phyloP scores from a whole-genome alignment of 108 stramenopile genomes.

The Nitzschia palea region DNA sequence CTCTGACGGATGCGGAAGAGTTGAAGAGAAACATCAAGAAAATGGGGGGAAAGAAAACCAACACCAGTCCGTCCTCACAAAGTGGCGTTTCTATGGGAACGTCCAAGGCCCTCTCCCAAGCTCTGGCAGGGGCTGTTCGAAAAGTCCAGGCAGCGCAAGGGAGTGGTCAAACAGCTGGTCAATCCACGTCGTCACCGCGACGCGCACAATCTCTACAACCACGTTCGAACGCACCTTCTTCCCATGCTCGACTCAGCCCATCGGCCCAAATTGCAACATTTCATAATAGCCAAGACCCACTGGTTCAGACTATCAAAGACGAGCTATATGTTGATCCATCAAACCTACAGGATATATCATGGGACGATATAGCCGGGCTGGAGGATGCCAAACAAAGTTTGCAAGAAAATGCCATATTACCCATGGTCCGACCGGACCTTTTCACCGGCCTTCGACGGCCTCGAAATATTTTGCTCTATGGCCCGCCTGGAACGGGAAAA shows the following conservation, averaged over 20 bases:
- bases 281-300: slow-evolving; percentile 37
- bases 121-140: slow-evolving; percentile 6
- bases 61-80: background rate
- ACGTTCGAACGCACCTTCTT: background rate
- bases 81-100: background rate
- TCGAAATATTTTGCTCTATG: slow-evolving; percentile 85
- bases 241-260: background rate
- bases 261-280: background rate
- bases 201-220: background rate
- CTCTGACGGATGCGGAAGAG: slow-evolving; percentile 45
- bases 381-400: slow-evolving; percentile 81
- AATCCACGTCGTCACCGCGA: slow-evolving; percentile 3
- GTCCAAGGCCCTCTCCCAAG: background rate
- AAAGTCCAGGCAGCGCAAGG: background rate
- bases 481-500: slow-evolving; percentile 91
- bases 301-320: slow-evolving; percentile 45
- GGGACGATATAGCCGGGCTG: slow-evolving; percentile 79
- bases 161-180: background rate
- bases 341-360: slow-evolving; percentile 35
- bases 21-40: slow-evolving; percentile 23
- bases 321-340: slow-evolving; percentile 63
- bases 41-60: background rate
- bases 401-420: slow-evolving; percentile 93
- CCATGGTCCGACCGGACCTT: slow-evolving; percentile 90
- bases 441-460: slow-evolving; percentile 89